A percentile compares a stretch with the other conserved stretches of the same genome.
phyloP scores from a whole-genome alignment of 139 green algal species.

The Raphidocelis subcapitata region DNA sequence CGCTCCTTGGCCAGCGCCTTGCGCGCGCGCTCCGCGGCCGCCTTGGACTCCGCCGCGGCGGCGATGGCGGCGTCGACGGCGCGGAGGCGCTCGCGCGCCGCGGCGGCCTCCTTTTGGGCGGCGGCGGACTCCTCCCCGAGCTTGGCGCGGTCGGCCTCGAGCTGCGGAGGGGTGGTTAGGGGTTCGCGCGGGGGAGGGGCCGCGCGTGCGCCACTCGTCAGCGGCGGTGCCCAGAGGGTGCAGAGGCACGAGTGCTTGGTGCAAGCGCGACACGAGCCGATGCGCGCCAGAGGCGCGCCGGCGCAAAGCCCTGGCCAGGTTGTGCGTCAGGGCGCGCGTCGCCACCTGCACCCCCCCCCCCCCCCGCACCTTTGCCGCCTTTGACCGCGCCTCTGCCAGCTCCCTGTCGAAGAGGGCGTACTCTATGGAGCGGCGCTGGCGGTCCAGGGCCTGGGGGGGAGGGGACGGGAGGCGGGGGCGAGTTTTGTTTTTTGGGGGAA shows the following conservation, averaged over 20 bases:
- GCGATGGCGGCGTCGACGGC: conserved; percentile 11
- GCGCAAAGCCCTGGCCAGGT: no score
- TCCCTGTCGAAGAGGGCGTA: conserved; percentile 92
- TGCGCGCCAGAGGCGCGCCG: no score
- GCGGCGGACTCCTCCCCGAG: conserved; percentile 12
- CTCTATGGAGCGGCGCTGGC: conserved; percentile 79
- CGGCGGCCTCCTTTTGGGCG: conserved; percentile 8
- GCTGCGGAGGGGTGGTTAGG: not conserved
- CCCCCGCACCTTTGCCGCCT: conserved; percentile 70
- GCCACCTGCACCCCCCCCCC: no score
- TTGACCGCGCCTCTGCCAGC: conserved; percentile 48
- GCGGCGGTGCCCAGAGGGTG: no score
- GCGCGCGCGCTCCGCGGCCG: conserved; percentile 13
- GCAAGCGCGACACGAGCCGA: no score
- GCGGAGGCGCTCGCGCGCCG: conserved; percentile 6
- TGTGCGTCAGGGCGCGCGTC: no score
- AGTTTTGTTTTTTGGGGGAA: not conserved
- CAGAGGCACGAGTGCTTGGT: no score
- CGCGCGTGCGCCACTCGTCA: no score
- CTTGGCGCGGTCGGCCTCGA: conserved; percentile 25
- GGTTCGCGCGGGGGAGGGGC: no score
- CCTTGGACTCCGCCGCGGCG: not conserved
- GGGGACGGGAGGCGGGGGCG: no score
- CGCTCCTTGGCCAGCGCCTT: conserved; percentile 37
- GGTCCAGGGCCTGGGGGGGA: conserved; percentile 65